Evolutionary conservation across 1,139 yeast species (phyloP).

Genomic region (Saccharomyces hybrid): DNA sequence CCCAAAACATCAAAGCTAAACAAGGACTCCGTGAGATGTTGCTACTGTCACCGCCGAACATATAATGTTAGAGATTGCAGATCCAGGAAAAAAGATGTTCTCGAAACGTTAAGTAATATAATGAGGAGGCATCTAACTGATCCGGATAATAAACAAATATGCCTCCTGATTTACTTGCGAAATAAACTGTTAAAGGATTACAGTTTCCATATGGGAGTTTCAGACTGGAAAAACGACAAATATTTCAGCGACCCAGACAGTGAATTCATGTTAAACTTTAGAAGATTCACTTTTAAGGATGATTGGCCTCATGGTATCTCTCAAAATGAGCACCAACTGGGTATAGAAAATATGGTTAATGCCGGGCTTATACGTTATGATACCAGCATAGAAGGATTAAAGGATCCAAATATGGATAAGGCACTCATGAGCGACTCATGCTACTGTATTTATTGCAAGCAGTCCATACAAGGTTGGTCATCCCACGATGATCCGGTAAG

Average conservation of each 20-base stretch:
- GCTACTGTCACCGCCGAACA: conserved; percentile 44
- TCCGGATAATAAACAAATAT: conserved; percentile 2
- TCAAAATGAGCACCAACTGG: conserved; percentile 2
- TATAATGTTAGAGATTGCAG: conserved; percentile 19
- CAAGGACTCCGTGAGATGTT: conserved; percentile 50
- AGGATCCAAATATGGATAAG: conserved; percentile 7
- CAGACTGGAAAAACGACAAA: conserved; percentile 17
- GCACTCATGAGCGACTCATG: conserved; percentile 12
- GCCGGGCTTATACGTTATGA: conserved; percentile 27
- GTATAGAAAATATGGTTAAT: conserved; percentile 12
- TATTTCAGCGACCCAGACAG: conserved; percentile 16
- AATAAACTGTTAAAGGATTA: conserved; percentile 6
- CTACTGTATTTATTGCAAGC: conserved; percentile 25
- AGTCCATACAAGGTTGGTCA: conserved; percentile 9
- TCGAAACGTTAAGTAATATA: conserved; percentile 22
- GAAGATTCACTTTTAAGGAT: conserved; percentile 13
- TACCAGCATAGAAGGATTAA: conserved; percentile 17
- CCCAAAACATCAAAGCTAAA: conserved; percentile 11
- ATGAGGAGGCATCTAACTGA: conserved; percentile 16
- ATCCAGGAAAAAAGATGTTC: conserved; percentile 16
- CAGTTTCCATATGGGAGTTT: conserved; percentile 7
- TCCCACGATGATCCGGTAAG: conserved; percentile 13
- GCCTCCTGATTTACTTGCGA: conserved; percentile 12
- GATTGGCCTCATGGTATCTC: conserved; percentile 9
- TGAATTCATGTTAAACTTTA: conserved; percentile 7